A percentile compares a stretch with the other conserved stretches of the same genome.
Evolutionary conservation across 2,329 filamentous ascomycete species (phyloP).

Genomic region (Botrytis deweyae): DNA sequence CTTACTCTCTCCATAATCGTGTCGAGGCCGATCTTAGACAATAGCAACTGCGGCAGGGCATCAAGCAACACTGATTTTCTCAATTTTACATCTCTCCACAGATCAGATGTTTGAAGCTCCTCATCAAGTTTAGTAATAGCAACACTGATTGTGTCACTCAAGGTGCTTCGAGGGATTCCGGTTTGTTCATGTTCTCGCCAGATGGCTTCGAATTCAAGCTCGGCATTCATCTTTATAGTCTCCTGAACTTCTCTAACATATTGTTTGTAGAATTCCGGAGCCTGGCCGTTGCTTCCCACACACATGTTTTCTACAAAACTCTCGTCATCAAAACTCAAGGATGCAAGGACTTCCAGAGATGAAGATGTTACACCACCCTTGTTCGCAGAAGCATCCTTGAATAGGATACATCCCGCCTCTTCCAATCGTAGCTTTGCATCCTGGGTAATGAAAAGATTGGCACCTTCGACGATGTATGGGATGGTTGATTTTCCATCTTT

Average conservation of each 20-base stretch:
- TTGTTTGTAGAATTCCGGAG: constrained; percentile 85
- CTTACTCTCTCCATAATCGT: constrained; percentile 76
- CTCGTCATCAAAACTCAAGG: constrained; percentile 87
- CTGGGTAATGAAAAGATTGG: constrained; percentile 98
- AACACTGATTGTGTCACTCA: constrained; percentile 85
- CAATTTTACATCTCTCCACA: constrained; percentile 83
- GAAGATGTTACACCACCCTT: constrained; percentile 98
- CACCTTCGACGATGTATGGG: constrained; percentile 95
- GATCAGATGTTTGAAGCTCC: constrained; percentile 87
- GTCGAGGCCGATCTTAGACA: constrained; percentile 88
- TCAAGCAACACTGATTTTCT: constrained; percentile 77
- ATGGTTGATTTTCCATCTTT: constrained; percentile 82
- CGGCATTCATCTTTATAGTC: constrained; percentile 86
- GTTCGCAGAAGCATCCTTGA: constrained; percentile 98
- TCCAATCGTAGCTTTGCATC: constrained; percentile 95
- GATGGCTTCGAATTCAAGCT: constrained; percentile 95
- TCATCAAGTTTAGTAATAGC: constrained; percentile 97
- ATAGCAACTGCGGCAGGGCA: constrained; percentile 78
- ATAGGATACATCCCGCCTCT: constrained; percentile 89
- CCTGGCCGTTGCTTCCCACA: constrained; percentile 69
- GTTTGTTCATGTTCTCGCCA: constrained; percentile 91
- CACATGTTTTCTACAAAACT: constrained; percentile 95
- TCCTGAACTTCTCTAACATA: constrained; percentile 92
- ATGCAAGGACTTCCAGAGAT: constrained; percentile 91
- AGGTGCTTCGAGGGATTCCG: constrained; percentile 74